These are phyloP conservation scores for Penicillium sp. DNA, from an alignment of 2,329 filamentous ascomycete genomes.

Conservation along the genomic window DNA sequence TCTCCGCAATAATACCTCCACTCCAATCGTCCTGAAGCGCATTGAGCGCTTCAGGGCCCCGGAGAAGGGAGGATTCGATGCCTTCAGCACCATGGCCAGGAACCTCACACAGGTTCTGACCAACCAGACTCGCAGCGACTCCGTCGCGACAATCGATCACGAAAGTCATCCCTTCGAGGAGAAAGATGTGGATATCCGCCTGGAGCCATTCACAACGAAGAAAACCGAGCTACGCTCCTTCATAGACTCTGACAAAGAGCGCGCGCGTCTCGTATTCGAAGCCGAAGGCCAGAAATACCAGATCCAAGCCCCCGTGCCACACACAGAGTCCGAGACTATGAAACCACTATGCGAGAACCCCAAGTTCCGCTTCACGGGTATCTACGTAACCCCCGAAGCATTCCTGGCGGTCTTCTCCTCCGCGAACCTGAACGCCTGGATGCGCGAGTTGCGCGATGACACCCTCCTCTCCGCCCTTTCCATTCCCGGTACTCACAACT, in stretches of 20 bases:
- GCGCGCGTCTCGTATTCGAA: constrained; percentile 74
- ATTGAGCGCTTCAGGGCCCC: constrained; percentile 72
- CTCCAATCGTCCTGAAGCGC: constrained; percentile 69
- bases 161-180: constrained; percentile 63
- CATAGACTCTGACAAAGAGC: constrained; percentile 61
- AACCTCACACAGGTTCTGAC: constrained; percentile 49
- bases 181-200: constrained; percentile 62
- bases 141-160: constrained; percentile 45
- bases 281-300: constrained; percentile 66
- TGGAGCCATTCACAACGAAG: constrained; percentile 69
- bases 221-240: constrained; percentile 64
- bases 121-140: constrained; percentile 45
- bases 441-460: constrained; percentile 71
- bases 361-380: constrained; percentile 62
- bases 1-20: constrained; percentile 79
- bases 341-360: constrained; percentile 56
- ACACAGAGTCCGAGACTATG: constrained; percentile 62
- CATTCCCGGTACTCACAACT: constrained; percentile 95
- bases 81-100: constrained; percentile 48
- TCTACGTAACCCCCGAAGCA: constrained; percentile 62
- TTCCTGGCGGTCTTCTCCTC: constrained; percentile 69
- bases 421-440: constrained; percentile 73
- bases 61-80: constrained; percentile 36
- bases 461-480: constrained; percentile 77
- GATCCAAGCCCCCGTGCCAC: constrained; percentile 69